These are phyloP conservation scores for Cystobasidiaceae sp. DNA, from an alignment of 1,284 basidiomycete species.

Conservation along the genomic window DNA sequence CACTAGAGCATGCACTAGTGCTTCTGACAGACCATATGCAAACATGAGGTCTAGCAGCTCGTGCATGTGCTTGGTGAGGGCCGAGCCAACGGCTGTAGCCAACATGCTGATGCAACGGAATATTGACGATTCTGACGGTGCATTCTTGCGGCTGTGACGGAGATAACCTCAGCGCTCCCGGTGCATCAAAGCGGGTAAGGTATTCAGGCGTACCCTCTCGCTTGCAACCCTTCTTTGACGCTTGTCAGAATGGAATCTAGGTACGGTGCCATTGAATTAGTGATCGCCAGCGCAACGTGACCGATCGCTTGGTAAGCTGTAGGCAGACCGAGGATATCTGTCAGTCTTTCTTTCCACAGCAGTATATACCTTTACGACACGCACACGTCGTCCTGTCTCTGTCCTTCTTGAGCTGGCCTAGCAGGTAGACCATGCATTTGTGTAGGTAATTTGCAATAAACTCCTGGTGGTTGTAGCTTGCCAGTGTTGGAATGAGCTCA, in stretches of 20 bases:
- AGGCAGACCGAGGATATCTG: conserved; percentile 30
- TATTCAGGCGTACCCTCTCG: conserved; percentile 61
- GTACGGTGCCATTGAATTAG: conserved; percentile 92
- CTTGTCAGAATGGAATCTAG: conserved; percentile 86
- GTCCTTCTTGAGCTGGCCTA: conserved; percentile 81
- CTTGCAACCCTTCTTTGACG: conserved; percentile 81
- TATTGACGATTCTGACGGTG: conserved; percentile 87
- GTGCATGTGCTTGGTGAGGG: conserved; percentile 89
- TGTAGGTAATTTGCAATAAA: conserved; percentile 85
- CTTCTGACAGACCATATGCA: conserved; percentile 84
- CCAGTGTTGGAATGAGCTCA: conserved; percentile 84
- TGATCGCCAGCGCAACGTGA: conserved; percentile 85
- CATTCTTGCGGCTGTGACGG: conserved; percentile 72
- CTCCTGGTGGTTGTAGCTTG: conserved; percentile 86
- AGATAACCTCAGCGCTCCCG: neutral
- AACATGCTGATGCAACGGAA: conserved; percentile 98
- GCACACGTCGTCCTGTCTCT: conserved; percentile 80
- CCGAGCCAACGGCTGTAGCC: conserved; percentile 89
- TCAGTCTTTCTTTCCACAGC: neutral
- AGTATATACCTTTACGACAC: conserved; percentile 31
- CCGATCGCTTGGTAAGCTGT: conserved; percentile 93
- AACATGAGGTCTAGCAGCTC: conserved; percentile 97
- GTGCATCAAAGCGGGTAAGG: neutral
- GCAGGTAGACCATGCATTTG: conserved; percentile 83
- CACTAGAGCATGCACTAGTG: conserved; percentile 76